These are phyloP conservation scores for Aspergillus sparsus DNA, from an alignment of 495 filamentous ascomycete genomes.

Conservation along the genomic window DNA sequence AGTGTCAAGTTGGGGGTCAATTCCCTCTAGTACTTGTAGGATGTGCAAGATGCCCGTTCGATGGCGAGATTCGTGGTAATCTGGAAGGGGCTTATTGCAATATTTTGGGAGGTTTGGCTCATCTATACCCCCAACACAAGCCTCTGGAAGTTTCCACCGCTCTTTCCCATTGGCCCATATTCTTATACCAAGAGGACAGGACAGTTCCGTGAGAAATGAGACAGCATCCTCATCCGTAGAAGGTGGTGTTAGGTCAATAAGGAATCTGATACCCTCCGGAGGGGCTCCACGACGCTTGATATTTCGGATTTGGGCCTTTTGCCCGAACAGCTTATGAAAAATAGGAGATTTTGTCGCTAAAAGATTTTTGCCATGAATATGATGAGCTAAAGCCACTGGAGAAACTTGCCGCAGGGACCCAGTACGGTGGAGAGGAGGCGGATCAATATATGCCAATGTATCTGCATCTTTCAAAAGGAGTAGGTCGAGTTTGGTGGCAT, in stretches of 20 bases:
- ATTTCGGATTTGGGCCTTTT: slow-evolving; percentile 31
- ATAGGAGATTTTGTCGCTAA: slow-evolving; percentile 49
- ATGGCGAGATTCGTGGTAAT: slow-evolving; percentile 64
- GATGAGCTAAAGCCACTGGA: slow-evolving; percentile 37
- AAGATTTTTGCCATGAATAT: slow-evolving; percentile 47
- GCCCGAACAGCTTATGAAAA: slow-evolving; percentile 50
- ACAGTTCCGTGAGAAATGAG: slow-evolving; percentile 57
- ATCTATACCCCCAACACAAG: slow-evolving; percentile 40
- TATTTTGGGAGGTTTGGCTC: slow-evolving; percentile 20
- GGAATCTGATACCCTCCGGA: slow-evolving; percentile 51
- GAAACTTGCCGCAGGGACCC: slow-evolving; percentile 24
- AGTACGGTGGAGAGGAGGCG: slow-evolving; percentile 29
- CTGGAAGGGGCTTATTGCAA: slow-evolving; percentile 29
- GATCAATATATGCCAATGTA: slow-evolving; percentile 59
- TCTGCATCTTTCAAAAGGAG: slow-evolving; percentile 45
- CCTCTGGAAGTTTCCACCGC: slow-evolving; percentile 49
- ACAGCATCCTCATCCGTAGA: slow-evolving; percentile 59
- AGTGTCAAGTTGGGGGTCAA: slow-evolving; percentile 57
- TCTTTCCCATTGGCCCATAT: slow-evolving; percentile 42
- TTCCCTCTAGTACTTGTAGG: slow-evolving; percentile 52
- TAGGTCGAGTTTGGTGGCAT: slow-evolving; percentile 12
- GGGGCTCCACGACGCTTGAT: slow-evolving; percentile 37
- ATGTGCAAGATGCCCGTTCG: slow-evolving; percentile 60
- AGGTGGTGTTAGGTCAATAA: slow-evolving; percentile 64
- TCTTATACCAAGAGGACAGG: slow-evolving; percentile 54